Evolutionary conservation across 495 filamentous ascomycete genomes (phyloP), one percentile per base, ranked within the genome.

Genomic region (Penicillium paradoxum): DNA sequence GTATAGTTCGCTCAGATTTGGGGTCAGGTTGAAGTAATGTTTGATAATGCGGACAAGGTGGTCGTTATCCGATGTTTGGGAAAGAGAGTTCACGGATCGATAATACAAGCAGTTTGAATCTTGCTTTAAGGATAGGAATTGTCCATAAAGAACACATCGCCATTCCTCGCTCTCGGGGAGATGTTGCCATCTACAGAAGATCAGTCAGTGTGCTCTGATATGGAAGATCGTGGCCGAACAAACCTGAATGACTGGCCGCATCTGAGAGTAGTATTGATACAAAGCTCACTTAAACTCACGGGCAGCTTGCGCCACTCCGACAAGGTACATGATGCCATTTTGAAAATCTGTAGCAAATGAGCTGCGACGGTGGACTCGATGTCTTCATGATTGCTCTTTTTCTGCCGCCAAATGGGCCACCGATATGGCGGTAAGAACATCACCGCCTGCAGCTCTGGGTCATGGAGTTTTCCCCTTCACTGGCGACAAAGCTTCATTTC

Each of bases 221-320:
- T 44, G 18, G 5, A 29, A 10, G n/a, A 45, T 30, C 38, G 13
- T 29, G 27, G 29, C 11, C 4, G 0, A 27, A 58, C 57, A 43
- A 62, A 86, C 83, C 84, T 77, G 64, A 96, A 97, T 2, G 90
- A 91, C 63, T 97, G 91, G 17, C 91, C 91, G 65, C 90, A 96
- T 45, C 90, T 84, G 14, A 97, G 74, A 0, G 90, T 95, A 0
- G 91, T 97, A 60, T 95, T 87, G 50, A 97, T 87, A 56, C 89
- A 95, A 25, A 97, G 80, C 65, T 97, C 91, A 24, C 81, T 77
- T 22, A 95, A 72, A 55, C 79, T 87, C 39, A 96, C 71, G 33
- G 91, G 88, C 49, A 96, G 77, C 72, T 87, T 90, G 40, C 79
- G 80, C 90, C 91, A 96, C 57, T 88, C 85, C 18, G 80, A 73